Percentiles rank a stretch among this genome's conserved stretches.
phyloP scores from a whole-genome alignment of 2,329 filamentous ascomycete genomes.

The Trichoderma afroharzianum region DNA sequence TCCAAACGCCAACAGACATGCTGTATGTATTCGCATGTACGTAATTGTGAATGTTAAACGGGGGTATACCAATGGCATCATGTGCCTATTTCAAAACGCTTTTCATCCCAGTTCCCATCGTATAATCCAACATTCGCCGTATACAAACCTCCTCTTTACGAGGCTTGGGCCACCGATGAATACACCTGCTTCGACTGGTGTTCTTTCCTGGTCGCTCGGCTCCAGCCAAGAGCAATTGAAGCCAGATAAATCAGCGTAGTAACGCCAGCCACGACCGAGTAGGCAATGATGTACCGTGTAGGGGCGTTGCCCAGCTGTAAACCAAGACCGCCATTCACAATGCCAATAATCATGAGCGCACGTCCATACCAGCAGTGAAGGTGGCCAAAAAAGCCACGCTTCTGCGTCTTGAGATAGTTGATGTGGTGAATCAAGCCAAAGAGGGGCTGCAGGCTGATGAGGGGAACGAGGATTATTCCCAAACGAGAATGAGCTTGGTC shows the following conservation, averaged over 20 bases:
- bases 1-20: neutral
- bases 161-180: neutral
- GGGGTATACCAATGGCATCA: conserved; percentile 3
- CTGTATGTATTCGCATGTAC: neutral
- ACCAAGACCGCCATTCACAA: conserved; percentile 63
- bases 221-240: conserved; percentile 21
- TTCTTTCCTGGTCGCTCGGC: conserved; percentile 6
- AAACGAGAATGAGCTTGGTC: conserved; percentile 51
- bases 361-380: conserved; percentile 62
- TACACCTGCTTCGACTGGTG: neutral
- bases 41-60: neutral
- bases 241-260: conserved; percentile 44
- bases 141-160: neutral
- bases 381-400: conserved; percentile 51
- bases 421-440: conserved; percentile 57
- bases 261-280: conserved; percentile 52
- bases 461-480: conserved; percentile 51
- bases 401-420: conserved; percentile 45
- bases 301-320: conserved; percentile 45
- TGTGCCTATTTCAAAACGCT: neutral
- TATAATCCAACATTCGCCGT: neutral
- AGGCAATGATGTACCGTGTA: conserved; percentile 46
- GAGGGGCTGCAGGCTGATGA: conserved; percentile 56
- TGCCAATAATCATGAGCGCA: conserved; percentile 52
- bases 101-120: neutral